Evolutionary conservation across 768 basidiomycete species (phyloP).

Genomic region (Lactarius hengduanensis): DNA sequence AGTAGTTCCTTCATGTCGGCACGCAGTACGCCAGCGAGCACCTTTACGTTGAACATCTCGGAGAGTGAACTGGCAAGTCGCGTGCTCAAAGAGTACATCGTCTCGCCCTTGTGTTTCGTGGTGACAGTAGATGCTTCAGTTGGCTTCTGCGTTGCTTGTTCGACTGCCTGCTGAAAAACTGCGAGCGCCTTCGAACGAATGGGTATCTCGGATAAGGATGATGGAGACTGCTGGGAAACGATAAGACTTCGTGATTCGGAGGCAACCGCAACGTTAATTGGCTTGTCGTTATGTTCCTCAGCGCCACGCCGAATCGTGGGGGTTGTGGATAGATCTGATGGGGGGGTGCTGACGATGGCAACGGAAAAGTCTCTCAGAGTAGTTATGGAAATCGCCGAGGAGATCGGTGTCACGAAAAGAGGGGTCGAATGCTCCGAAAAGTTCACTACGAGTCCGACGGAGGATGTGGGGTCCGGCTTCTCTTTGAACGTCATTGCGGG

Average conservation of each 20-base stretch:
- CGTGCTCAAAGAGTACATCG: conserved; percentile 40
- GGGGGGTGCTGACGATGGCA: conserved; percentile 11
- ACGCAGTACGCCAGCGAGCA: conserved; percentile 42
- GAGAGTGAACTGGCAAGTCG: conserved; percentile 48
- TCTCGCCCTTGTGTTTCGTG: conserved; percentile 10
- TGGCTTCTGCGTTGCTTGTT: neutral
- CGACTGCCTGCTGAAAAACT: conserved; percentile 16
- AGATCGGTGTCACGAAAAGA: conserved; percentile 18
- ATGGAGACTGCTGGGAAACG: conserved; percentile 16
- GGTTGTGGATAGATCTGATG: conserved; percentile 24
- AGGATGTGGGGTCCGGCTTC: conserved; percentile 11
- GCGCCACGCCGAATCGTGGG: conserved; percentile 10
- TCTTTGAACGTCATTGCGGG: conserved; percentile 35
- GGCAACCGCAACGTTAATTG: neutral
- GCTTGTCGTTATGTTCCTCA: conserved; percentile 12
- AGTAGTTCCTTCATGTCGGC: conserved; percentile 57
- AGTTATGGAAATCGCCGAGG: conserved; percentile 24
- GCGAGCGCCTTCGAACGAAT: conserved; percentile 27
- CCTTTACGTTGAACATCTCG: conserved; percentile 47
- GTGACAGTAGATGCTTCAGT: conserved; percentile 12
- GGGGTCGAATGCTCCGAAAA: conserved; percentile 11
- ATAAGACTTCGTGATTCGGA: conserved; percentile 16
- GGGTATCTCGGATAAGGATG: conserved; percentile 22
- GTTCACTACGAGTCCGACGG: conserved; percentile 25
- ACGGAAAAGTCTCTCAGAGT: conserved; percentile 22